phyloP scores from a whole-genome alignment of 1,284 basidiomycete genomes.

The Ganoderma resinaceum region DNA sequence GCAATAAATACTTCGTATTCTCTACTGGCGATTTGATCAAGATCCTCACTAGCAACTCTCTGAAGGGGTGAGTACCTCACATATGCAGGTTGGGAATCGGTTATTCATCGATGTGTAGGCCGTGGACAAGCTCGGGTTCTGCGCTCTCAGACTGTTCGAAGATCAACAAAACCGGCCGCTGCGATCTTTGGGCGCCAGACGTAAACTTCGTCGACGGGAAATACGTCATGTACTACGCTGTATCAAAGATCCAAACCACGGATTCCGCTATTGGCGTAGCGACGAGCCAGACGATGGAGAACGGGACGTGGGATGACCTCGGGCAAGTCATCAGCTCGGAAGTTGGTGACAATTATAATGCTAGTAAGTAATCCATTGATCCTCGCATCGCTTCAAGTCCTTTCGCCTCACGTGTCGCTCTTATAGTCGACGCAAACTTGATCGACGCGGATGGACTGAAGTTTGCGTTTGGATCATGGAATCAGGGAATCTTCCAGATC shows the following conservation, averaged over 20 bases:
- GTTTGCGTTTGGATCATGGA: conserved; percentile 17
- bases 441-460: conserved; percentile 17
- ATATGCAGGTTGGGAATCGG: background rate
- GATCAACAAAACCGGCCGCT: conserved; percentile 7
- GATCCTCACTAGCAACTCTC: conserved; percentile 7
- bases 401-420: background rate
- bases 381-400: background rate
- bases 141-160: conserved; percentile 18
- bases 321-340: conserved; percentile 39
- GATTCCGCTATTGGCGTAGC: conserved; percentile 44
- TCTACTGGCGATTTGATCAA: conserved; percentile 6
- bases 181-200: conserved; percentile 24
- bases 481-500: conserved; percentile 13
- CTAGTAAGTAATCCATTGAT: conserved; percentile 23
- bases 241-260: too few relatives aligned
- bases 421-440: conserved; percentile 26
- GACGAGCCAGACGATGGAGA: conserved; percentile 40
- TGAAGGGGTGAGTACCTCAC: conserved; percentile 5
- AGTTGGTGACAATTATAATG: conserved; percentile 39
- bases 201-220: conserved; percentile 24
- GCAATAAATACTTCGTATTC: conserved; percentile 16
- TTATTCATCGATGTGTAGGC: conserved; percentile 5
- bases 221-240: conserved; percentile 41
- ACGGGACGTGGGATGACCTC: conserved; percentile 43
- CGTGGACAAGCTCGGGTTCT: conserved; percentile 21